Evolutionary conservation across 306 rosid species (phyloP).

Genomic region (Ormosia emarginata): DNA sequence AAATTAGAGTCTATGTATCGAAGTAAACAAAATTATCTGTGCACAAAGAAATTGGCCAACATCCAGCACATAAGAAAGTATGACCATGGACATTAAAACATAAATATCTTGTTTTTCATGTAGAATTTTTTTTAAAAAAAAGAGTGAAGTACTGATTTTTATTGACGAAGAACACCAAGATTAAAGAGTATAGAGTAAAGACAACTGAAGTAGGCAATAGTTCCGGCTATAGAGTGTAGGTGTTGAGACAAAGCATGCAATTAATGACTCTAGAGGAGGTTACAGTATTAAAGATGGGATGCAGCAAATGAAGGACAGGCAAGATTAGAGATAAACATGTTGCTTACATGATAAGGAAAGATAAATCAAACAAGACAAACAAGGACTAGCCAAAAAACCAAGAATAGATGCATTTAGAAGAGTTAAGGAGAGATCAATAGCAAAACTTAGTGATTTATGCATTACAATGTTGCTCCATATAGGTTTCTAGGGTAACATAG

Average conservation of each 20-base stretch:
- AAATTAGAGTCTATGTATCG: not conserved
- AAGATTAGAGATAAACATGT: not conserved
- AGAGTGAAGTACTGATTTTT: not conserved
- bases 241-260: not conserved
- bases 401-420: not conserved
- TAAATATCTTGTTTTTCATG: not conserved
- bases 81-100: not conserved
- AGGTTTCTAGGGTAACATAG: not conserved
- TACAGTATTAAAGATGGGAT: not conserved
- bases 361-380: not conserved
- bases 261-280: not conserved
- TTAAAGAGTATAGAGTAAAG: not conserved
- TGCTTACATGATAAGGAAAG: not conserved
- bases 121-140: not conserved
- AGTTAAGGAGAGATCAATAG: not conserved
- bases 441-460: not conserved
- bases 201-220: too few relatives aligned
- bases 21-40: constrained; percentile 2
- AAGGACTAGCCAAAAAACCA: not conserved
- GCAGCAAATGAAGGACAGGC: not conserved
- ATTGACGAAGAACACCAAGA: not conserved
- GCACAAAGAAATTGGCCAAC: constrained; percentile 9
- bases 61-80: constrained; percentile 4
- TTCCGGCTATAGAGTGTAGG: not conserved
- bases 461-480: not conserved